Base-by-base conservation (phyloP, 495 filamentous ascomycete genomes). In the Tuber calosporum region DNA sequence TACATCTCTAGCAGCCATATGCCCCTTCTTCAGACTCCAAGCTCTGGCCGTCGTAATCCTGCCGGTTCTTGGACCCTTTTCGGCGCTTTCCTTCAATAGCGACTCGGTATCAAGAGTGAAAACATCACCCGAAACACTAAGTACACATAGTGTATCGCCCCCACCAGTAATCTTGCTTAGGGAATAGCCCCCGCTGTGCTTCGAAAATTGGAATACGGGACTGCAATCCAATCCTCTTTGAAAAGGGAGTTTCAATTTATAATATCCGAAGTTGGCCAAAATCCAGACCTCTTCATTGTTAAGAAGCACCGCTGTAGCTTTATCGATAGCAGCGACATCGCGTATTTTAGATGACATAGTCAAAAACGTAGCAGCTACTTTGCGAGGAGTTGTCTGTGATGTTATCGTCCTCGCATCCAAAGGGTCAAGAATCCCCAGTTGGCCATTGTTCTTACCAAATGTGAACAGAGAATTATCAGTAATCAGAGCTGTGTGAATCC, bases 401-500 rank as follows among this genome's bases (percentile, higher is more conserved):
- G 94, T 91, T 22, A 97, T 88, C 0, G 93, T 96, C 30, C 92
- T 89, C 53, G 96, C 93, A 82, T 98, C 94, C 0, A 71, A 79
- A 19, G 95, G 94, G 81, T 97, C 96, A 80, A 97, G 91, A 66
- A 99, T 85, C 5, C 95, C 96, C 67, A 99, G 87, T 78, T 99
- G 95, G 36, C 95, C 95, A 76, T 96, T 89, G 77, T 98, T 99
- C 82, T 95, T 97, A 30, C 95, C 95, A 85, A 96, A 99, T 6
- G 92, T 96, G 81, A 91, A 99, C 7, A 99, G 84, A 36, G 93
- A 92, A 3, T 88, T 86, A 2, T 85, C 84, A 6, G 92, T 97
- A 79, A 95, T 91, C 5, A 92, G 93, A 13, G 95, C 93, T 0
- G 93, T 97, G 82, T 99, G 95, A 26, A 96, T 89, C 0, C 92